A percentile compares a stretch with the other conserved stretches of the same genome.
Conservation (phyloP, 768 basidiomycete genomes). For the Hysterangium stoloniferum region DNA sequence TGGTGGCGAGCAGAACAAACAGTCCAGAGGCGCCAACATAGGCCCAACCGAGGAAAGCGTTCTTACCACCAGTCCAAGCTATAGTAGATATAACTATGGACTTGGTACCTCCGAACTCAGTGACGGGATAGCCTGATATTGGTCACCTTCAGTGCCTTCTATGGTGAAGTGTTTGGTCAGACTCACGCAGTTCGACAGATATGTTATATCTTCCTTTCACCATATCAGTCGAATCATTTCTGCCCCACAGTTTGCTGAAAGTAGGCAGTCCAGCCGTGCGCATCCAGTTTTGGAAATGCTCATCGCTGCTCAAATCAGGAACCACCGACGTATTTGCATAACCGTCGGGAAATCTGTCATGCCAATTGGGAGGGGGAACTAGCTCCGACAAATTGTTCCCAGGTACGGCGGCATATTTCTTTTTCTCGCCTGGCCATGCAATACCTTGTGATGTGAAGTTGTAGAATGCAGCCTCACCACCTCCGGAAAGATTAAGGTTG, state of each 20-base stretch:
- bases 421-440: slow-evolving; percentile 92
- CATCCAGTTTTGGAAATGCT: slow-evolving; percentile 99
- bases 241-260: slow-evolving; percentile 89
- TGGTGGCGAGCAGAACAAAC: slow-evolving; percentile 80
- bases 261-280: slow-evolving; percentile 94
- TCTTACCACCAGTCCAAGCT: slow-evolving; percentile 98
- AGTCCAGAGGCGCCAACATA: slow-evolving; percentile 86
- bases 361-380: slow-evolving; percentile 94
- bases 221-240: slow-evolving; percentile 78
- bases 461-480: slow-evolving; percentile 42
- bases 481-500: slow-evolving; percentile 45
- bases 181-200: slow-evolving; percentile 74
- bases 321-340: slow-evolving; percentile 60
- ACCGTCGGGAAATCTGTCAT: slow-evolving; percentile 55
- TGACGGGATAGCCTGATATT: slow-evolving; percentile 89
- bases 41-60: slow-evolving; percentile 97
- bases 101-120: slow-evolving; percentile 88
- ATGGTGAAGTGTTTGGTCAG: too few relatives aligned
- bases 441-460: slow-evolving; percentile 72
- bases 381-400: slow-evolving; percentile 59
- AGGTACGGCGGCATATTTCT: slow-evolving; percentile 73
- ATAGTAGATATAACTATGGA: slow-evolving; percentile 96
- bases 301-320: slow-evolving; percentile 67
- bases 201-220: slow-evolving; percentile 68
- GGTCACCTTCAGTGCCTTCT: too few relatives aligned